Evolutionary conservation across 225 moss, liverwort and hornwort species (phyloP).

Genomic region (Thuidium tamariscinum): DNA sequence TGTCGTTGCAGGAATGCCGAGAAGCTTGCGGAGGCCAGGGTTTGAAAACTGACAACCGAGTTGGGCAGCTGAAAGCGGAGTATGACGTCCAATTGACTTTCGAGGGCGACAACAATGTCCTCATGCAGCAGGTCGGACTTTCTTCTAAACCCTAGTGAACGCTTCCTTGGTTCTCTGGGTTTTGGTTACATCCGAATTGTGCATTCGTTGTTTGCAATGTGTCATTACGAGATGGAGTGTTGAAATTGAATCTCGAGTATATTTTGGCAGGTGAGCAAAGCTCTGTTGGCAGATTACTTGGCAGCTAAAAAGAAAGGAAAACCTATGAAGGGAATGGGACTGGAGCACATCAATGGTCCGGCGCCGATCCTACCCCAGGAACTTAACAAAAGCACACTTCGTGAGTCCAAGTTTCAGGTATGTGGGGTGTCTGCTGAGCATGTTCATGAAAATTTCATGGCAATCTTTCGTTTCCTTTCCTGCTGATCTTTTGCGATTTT

Average conservation of each 20-base stretch:
- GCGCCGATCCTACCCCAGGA: conserved; percentile 46
- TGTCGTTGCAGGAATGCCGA: conserved; percentile 73
- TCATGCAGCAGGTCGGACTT: conserved; percentile 84
- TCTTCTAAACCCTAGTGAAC: not conserved
- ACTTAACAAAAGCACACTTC: conserved; percentile 33
- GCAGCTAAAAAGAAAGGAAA: conserved; percentile 37
- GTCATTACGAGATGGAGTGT: not conserved
- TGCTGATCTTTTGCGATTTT: not conserved
- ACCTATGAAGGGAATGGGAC: conserved; percentile 62
- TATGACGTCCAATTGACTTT: conserved; percentile 92
- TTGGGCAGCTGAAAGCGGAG: conserved; percentile 85
- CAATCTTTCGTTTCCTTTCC: not conserved
- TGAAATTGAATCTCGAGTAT: not conserved
- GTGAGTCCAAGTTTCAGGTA: conserved; percentile 64
- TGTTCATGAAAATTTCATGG: not conserved
- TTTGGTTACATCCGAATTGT: not conserved
- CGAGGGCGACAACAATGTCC: conserved; percentile 96
- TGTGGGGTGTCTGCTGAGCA: not conserved
- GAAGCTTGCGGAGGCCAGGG: conserved; percentile 99
- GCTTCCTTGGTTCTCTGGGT: not conserved
- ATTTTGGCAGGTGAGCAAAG: conserved; percentile 77
- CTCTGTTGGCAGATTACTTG: conserved; percentile 58
- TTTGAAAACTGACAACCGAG: conserved; percentile 72
- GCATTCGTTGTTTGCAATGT: not conserved
- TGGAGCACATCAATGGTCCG: conserved; percentile 72